Percentiles rank a stretch among this genome's conserved stretches.
Evolutionary conservation across 2,329 filamentous ascomycete genomes (phyloP).

Genomic region (Arthrobotrys sphaeroides): DNA sequence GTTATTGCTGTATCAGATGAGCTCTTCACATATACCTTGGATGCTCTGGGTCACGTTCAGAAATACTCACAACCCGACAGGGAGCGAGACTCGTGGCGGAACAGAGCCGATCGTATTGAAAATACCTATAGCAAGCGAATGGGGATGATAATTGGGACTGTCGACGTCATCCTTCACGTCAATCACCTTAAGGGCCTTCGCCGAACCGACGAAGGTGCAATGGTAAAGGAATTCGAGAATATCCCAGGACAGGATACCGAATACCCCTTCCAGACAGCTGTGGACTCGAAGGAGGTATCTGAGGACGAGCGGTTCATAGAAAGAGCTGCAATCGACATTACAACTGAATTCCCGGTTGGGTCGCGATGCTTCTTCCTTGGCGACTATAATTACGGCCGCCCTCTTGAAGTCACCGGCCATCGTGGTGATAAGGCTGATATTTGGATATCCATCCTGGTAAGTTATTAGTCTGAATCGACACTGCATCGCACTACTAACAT

Average conservation of each 20-base stretch:
- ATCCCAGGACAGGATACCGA: slow-evolving; percentile 86
- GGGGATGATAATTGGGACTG: slow-evolving; percentile 83
- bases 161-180: slow-evolving; percentile 90
- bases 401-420: slow-evolving; percentile 82
- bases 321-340: slow-evolving; percentile 82
- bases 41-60: slow-evolving; percentile 71
- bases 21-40: slow-evolving; percentile 84
- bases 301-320: slow-evolving; percentile 94
- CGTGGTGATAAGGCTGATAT: slow-evolving; percentile 78
- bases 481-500: slow-evolving; percentile 1
- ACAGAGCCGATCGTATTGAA: slow-evolving; percentile 84
- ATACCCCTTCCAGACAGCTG: slow-evolving; percentile 89
- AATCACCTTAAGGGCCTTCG: slow-evolving; percentile 90
- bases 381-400: slow-evolving; percentile 89
- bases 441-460: slow-evolving; percentile 68
- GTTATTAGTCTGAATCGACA: neutral
- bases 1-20: slow-evolving; percentile 90
- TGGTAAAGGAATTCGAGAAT: slow-evolving; percentile 89
- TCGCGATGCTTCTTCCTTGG: slow-evolving; percentile 92
- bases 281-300: slow-evolving; percentile 82
- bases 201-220: slow-evolving; percentile 89
- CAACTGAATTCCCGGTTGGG: slow-evolving; percentile 86
- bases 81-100: slow-evolving; percentile 84
- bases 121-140: slow-evolving; percentile 88
- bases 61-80: slow-evolving; percentile 76